phyloP scores from a whole-genome alignment of 305 asterid species.

The Fraxinus xanthoxyloides region DNA sequence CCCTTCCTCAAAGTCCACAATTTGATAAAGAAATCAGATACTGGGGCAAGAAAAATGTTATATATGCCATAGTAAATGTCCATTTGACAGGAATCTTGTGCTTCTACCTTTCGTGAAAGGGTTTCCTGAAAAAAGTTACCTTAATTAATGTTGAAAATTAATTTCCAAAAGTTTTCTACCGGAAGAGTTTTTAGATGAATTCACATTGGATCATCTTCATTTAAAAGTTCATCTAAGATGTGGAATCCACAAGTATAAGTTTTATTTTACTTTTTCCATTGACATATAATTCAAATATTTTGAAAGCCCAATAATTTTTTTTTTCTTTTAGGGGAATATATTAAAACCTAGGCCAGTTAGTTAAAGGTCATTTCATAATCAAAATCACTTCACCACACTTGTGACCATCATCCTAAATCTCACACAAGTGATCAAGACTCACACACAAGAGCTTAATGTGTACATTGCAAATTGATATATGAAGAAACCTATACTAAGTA shows the following conservation, averaged over 20 bases:
- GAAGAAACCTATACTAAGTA: not conserved
- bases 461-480: not conserved
- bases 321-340: too few relatives aligned
- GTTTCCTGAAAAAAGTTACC: not conserved
- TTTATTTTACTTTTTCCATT: not conserved
- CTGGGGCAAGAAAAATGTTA: not conserved
- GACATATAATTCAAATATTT: not conserved
- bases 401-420: not conserved
- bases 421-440: not conserved
- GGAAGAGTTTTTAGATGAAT: not conserved
- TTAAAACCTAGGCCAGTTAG: not conserved
- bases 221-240: not conserved
- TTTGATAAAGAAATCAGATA: not conserved
- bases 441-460: not conserved
- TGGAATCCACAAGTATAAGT: not conserved
- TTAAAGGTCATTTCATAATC: not conserved
- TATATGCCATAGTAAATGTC: not conserved
- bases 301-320: not conserved
- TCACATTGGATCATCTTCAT: not conserved
- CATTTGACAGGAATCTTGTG: not conserved
- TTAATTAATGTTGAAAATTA: not conserved
- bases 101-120: not conserved
- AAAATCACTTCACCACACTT: not conserved
- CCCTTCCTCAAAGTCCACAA: not conserved
- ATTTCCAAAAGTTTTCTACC: not conserved